Base-by-base conservation (phyloP, 495 filamentous ascomycete species). In the Lasiosphaeria hispida region DNA sequence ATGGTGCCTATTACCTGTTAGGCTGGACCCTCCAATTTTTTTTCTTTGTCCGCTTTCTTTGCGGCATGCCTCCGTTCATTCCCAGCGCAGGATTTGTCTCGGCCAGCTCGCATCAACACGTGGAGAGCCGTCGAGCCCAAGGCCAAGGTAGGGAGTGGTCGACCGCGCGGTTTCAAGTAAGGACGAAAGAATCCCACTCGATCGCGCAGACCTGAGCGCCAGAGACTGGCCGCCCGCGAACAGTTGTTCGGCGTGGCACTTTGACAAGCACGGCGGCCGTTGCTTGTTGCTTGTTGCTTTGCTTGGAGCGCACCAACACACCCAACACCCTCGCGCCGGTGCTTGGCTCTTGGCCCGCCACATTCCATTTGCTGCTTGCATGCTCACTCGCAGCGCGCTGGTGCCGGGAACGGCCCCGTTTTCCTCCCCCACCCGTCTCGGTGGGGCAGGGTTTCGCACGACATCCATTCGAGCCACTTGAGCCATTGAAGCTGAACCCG, bases 381-480 rank as follows among this genome's bases (percentile, higher is more conserved):
- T 15, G 23, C 30, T 35, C 30, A n/a, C 35, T 14, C 49, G 34
- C 6, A 18, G 10, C 38, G 10, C 50, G 30, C 38, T 35, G 18
- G 38, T 33, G 5, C 19, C 19, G 19, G 23, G 33, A 33, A 11
- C 23, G 18, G 23, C 10, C 33, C 35, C 49, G 13, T 19, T 38
- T 18, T 52, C 48, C 48, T 35, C 48, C 30, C 3, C 48, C 33
- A 35, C 7, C 13, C 38, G n/a, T n/a, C n/a, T 55, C 53, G 53
- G 53, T 37, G 53, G 53, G 38, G 53, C n/a, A 47, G 23, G 41
- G 53, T 45, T 45, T 54, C 34, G 53, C 41, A 30, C 23, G 23
- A 30, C 23, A 30, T 30, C 23, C 23, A 5, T 30, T 30, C 23
- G 34, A 35, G 30, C 37, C 30, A 23, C 40, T 36, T 10, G 11